A percentile compares a stretch with the other conserved stretches of the same genome.
These are phyloP conservation scores for Copromyces sp. DNA, from an alignment of 495 filamentous ascomycete species.

Conservation along the genomic window DNA sequence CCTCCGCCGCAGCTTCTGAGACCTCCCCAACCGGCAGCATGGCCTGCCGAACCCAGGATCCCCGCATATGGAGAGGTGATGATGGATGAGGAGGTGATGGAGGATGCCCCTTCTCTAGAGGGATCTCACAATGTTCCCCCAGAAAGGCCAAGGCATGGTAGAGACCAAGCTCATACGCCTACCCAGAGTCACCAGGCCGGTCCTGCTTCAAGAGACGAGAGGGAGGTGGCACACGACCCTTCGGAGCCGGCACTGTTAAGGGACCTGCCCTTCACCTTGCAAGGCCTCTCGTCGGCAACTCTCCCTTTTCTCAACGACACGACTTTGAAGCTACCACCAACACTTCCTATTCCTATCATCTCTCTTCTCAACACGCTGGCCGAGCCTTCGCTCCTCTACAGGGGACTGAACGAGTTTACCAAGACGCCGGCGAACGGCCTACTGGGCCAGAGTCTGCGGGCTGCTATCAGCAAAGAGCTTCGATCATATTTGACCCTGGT, in stretches of 20 bases:
- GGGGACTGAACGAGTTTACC: constrained; percentile 67
- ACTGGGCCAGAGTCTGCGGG: constrained; percentile 87
- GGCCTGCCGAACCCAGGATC: constrained; percentile 1
- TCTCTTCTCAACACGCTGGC: constrained; percentile 83
- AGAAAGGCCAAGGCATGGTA: constrained; percentile 16
- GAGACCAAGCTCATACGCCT: constrained; percentile 12
- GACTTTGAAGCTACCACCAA: constrained; percentile 61
- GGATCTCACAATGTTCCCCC: constrained; percentile 38
- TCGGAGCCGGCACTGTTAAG: constrained; percentile 70
- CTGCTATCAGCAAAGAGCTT: constrained; percentile 75
- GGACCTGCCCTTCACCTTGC: constrained; percentile 88
- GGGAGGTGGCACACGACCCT: constrained; percentile 19
- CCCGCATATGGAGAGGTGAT: constrained; percentile 8
- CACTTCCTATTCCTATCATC: constrained; percentile 73
- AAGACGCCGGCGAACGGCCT: constrained; percentile 55
- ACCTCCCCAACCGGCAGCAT: neutral
- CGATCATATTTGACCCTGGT: constrained; percentile 88
- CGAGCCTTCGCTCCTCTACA: constrained; percentile 86
- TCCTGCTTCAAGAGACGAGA: neutral
- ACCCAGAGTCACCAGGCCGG: neutral
- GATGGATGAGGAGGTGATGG: constrained; percentile 32
- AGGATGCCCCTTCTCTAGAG: constrained; percentile 45
- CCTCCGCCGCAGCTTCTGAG: neutral
- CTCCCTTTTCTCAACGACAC: constrained; percentile 60
- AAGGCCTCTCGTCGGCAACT: constrained; percentile 80